Evolutionary conservation across 768 basidiomycete genomes (phyloP), one percentile per base, ranked within the genome.

Genomic region (Calocera viscosa): DNA sequence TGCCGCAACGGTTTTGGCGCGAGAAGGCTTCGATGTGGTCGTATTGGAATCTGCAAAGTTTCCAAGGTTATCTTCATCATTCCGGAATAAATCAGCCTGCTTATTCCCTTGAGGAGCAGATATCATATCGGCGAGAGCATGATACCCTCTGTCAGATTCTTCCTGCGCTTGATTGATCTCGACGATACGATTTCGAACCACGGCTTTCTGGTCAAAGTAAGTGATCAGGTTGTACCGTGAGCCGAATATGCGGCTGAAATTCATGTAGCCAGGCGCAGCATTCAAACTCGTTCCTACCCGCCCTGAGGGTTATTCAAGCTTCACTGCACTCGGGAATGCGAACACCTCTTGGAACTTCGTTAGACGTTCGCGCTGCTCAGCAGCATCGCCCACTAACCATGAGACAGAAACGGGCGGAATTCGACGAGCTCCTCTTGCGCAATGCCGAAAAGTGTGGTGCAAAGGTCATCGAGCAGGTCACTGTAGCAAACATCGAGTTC

Each of bases 311-410:
- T 86, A 85, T 83, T 84, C 72, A 1, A 82, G 86, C 71, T 86
- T 87, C 69, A 74, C 83, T 68, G 35, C 35, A 38, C 78, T 79
- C 12, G 81, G 82, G 65, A 78, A 78, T 7, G 70, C 73, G 0
- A 84, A 84, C 67, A 74, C 73, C 53, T 75, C 86, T 0, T 87
- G 85, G 84, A 86, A 87, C 71, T 84, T 87, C 67, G 83, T 83
- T 66, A 67, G 83, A 78, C 24, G 22, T 39, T 40, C 11, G 10
- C 43, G 24, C 24, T 47, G 43, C 43, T 47, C 43, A 7, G 43
- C 19, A 3, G 8, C 35, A 38, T 38, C 7, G 35, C n/a, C n/a
- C n/a, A 38, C 35, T 38, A 38, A 38, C 35, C n/a, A 22, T 8
- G 26, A 7, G n/a, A 17, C 53, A 84, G 84, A 77, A 80, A 34